Percentiles rank a stretch among this genome's conserved stretches.
These are phyloP conservation scores for Solanum virginianum DNA, from an alignment of 257 asterid genomes.

Conservation along the genomic window DNA sequence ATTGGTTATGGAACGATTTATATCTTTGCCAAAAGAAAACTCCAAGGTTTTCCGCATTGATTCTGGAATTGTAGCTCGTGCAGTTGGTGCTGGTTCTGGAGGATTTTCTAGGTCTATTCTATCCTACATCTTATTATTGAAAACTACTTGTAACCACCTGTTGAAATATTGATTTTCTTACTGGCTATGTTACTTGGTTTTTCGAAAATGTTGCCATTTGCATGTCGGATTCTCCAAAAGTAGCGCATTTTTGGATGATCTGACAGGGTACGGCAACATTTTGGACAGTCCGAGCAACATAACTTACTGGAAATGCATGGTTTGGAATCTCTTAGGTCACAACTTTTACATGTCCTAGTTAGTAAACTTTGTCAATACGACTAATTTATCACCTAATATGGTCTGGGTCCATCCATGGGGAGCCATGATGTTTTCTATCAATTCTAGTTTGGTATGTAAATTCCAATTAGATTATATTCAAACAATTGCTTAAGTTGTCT, in stretches of 20 bases:
- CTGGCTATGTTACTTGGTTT: neutral
- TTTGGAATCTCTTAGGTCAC: neutral
- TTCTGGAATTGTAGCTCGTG: conserved; percentile 63
- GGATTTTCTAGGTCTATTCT: conserved; percentile 75
- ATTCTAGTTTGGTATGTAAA: neutral
- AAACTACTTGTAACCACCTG: neutral
- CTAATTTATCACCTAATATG: neutral
- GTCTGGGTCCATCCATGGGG: neutral
- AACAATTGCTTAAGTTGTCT: neutral
- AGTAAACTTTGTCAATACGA: neutral
- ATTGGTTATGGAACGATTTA: conserved; percentile 45
- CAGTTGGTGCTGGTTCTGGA: conserved; percentile 96
- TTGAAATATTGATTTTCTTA: neutral
- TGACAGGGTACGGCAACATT: neutral
- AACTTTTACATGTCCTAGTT: neutral
- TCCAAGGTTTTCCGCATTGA: conserved; percentile 44
- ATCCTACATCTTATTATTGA: neutral
- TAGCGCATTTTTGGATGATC: neutral
- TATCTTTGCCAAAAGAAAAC: conserved; percentile 49
- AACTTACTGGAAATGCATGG: neutral
- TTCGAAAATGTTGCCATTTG: neutral
- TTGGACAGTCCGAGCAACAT: neutral
- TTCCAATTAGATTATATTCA: neutral
- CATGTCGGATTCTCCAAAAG: neutral
- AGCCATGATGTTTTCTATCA: neutral